Conservation (phyloP, 2,329 filamentous ascomycete genomes). For the Ceratocystis eucalypticola region DNA sequence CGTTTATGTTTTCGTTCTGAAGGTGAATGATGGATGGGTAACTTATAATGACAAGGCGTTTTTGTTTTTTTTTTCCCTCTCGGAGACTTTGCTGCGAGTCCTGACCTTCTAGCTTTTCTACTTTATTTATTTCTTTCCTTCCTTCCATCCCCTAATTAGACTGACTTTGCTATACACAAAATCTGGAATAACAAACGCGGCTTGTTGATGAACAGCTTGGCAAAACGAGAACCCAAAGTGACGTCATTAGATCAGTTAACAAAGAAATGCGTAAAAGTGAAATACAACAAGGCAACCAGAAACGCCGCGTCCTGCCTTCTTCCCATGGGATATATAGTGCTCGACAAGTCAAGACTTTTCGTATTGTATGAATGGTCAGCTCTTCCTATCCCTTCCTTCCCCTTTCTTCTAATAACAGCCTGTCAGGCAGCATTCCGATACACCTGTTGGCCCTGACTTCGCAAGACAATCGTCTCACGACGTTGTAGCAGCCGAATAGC, state of each 20-base stretch:
- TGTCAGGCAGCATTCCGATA: slow-evolving; percentile 55
- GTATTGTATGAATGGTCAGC: neutral
- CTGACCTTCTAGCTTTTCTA: neutral
- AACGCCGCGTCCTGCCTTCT: neutral
- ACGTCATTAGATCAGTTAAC: neutral
- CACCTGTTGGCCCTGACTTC: slow-evolving; percentile 62
- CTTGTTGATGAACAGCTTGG: no score
- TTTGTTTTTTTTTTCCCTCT: slow-evolving; percentile 8
- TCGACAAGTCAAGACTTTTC: neutral
- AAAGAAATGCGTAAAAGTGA: neutral
- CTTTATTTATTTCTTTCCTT: neutral
- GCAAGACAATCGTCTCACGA: slow-evolving; percentile 72
- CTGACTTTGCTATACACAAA: no score
- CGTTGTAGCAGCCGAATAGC: slow-evolving; percentile 76
- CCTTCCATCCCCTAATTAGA: no score
- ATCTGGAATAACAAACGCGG: no score
- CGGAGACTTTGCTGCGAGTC: neutral
- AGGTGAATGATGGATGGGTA: no score
- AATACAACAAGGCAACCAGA: neutral
- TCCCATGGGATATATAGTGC: neutral
- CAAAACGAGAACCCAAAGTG: neutral
- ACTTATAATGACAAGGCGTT: neutral
- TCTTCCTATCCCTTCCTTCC: neutral
- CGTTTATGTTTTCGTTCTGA: neutral
- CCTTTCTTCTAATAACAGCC: neutral